phyloP scores from a whole-genome alignment of 441 rosid species.

The Brassica hybrid region DNA sequence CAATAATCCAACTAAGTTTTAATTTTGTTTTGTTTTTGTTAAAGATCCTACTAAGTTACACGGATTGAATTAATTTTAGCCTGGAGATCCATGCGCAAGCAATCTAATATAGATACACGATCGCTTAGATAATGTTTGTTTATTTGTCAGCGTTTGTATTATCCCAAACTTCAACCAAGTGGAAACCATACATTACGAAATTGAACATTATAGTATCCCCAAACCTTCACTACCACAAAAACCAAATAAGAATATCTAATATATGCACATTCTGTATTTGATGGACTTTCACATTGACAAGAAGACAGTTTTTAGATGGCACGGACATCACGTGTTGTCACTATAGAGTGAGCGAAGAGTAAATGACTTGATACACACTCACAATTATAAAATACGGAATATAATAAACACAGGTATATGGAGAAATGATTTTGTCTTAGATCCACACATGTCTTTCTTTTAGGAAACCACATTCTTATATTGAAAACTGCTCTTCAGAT shows the following conservation, averaged over 20 bases:
- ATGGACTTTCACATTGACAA: conserved; percentile 14
- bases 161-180: not conserved
- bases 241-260: not conserved
- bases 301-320: conserved; percentile 6
- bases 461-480: conserved; percentile 31
- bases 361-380: conserved; percentile 29
- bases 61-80: no score
- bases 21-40: no score
- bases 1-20: no score
- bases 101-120: not conserved
- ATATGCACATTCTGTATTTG: no score
- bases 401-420: conserved; percentile 9
- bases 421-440: conserved; percentile 11
- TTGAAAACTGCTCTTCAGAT: not conserved
- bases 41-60: no score
- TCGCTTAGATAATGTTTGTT: not conserved
- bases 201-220: not conserved
- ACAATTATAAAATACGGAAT: conserved; percentile 19
- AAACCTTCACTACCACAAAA: conserved; percentile 1
- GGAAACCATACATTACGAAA: not conserved
- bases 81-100: no score
- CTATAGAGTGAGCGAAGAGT: conserved; percentile 31
- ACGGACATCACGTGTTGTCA: conserved; percentile 35
- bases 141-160: not conserved
- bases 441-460: conserved; percentile 33